Evolutionary conservation across 768 basidiomycete genomes (phyloP).

Genomic region (Boletus sp.): DNA sequence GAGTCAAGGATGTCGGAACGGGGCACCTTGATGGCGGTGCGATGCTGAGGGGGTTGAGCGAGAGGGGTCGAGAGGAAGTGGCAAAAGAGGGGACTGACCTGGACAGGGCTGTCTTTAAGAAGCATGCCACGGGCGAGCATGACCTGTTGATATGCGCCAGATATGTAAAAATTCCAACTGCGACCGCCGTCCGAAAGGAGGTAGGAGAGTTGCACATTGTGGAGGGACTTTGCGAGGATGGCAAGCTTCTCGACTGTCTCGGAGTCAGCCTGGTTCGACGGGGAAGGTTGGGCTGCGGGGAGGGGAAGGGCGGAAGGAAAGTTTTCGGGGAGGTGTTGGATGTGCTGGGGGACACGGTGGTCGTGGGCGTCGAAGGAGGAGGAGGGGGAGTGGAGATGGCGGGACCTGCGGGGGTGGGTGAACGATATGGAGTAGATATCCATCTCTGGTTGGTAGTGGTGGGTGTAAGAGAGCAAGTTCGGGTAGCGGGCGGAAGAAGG

Average conservation of each 20-base stretch:
- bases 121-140: constrained; percentile 87
- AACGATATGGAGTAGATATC: constrained; percentile 96
- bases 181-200: constrained; percentile 62
- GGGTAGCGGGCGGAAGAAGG: constrained; percentile 1
- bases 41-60: constrained; percentile 52
- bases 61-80: constrained; percentile 5
- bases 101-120: constrained; percentile 84
- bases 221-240: constrained; percentile 74
- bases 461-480: background rate
- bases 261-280: constrained; percentile 46
- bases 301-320: constrained; percentile 39
- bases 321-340: constrained; percentile 32
- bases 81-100: constrained; percentile 44
- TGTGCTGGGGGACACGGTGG: constrained; percentile 44
- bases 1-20: constrained; percentile 93
- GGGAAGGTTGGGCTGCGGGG: constrained; percentile 34
- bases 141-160: constrained; percentile 90
- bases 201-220: constrained; percentile 84
- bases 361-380: constrained; percentile 64
- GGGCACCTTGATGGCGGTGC: constrained; percentile 83
- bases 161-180: constrained; percentile 87
- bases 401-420: constrained; percentile 83
- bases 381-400: constrained; percentile 55
- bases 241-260: constrained; percentile 80
- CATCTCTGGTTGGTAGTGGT: constrained; percentile 44